phyloP scores from a whole-genome alignment of 768 basidiomycete species.

The Lentinula detonsa region DNA sequence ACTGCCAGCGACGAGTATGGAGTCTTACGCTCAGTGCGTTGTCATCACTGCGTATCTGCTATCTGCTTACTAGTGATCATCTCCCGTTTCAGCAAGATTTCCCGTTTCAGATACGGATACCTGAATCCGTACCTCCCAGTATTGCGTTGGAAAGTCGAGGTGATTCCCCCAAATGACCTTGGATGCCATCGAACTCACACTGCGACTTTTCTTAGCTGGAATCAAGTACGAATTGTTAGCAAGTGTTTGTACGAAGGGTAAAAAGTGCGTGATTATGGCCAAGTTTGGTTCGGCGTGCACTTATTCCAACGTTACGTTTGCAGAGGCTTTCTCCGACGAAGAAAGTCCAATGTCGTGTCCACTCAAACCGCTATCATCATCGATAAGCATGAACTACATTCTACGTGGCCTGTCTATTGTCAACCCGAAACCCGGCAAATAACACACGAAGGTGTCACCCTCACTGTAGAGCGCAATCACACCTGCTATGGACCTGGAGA shows the following conservation, averaged over 20 bases:
- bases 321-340: conserved; percentile 79
- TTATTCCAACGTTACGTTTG: background rate
- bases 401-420: conserved; percentile 88
- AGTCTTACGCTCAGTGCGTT: conserved; percentile 55
- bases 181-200: background rate
- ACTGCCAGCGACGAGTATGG: conserved; percentile 71
- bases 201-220: conserved; percentile 42
- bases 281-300: background rate
- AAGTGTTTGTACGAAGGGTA: conserved; percentile 79
- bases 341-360: conserved; percentile 64
- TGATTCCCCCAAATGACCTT: conserved; percentile 19
- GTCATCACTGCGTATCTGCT: background rate
- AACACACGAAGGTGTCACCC: conserved; percentile 60
- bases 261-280: conserved; percentile 47
- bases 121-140: conserved; percentile 86
- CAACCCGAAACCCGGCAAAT: conserved; percentile 69
- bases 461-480: conserved; percentile 68
- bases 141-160: conserved; percentile 75
- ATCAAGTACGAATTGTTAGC: conserved; percentile 90
- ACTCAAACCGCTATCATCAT: conserved; percentile 70
- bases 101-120: conserved; percentile 86
- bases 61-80: background rate
- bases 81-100: conserved; percentile 63
- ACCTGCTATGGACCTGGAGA: conserved; percentile 88
- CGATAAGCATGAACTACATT: conserved; percentile 91